phyloP scores from a whole-genome alignment of 305 asterid species.

The Fraxinus baroniana region DNA sequence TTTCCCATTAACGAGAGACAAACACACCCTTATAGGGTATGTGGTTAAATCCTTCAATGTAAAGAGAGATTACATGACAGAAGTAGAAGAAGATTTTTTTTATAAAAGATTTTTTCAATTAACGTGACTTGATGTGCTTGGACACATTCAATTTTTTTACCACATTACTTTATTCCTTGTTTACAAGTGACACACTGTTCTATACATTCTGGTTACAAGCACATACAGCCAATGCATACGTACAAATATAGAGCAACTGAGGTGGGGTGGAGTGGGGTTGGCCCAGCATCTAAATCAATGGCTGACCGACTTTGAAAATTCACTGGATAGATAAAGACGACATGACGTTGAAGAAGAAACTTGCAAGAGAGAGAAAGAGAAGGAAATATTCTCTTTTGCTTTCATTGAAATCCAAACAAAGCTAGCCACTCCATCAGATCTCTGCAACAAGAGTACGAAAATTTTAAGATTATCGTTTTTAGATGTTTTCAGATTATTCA shows the following conservation, averaged over 20 bases:
- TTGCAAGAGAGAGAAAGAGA: constrained; percentile 26
- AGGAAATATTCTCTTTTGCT: constrained; percentile 53
- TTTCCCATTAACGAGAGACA: too few species aligned
- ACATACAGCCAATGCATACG: constrained; percentile 73
- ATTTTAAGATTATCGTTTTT: constrained; percentile 24
- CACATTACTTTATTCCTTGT: background rate
- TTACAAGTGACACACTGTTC: constrained; percentile 69
- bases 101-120: background rate
- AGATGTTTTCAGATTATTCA: background rate
- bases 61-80: background rate
- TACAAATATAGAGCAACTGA: constrained; percentile 27
- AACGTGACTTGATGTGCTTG: background rate
- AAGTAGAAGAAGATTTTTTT: too few species aligned
- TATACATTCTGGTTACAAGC: constrained; percentile 79
- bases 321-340: constrained; percentile 25
- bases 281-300: constrained; percentile 56
- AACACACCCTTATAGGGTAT: too few species aligned
- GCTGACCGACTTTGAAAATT: constrained; percentile 74
- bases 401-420: constrained; percentile 51
- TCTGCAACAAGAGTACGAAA: constrained; percentile 25
- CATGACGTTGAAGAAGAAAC: background rate
- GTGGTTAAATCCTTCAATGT: too few species aligned
- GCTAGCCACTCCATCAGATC: constrained; percentile 24
- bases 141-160: background rate
- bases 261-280: constrained; percentile 21